Conservation (phyloP, 805 yeast genomes). For the Cyberlindnera mrakii region DNA sequence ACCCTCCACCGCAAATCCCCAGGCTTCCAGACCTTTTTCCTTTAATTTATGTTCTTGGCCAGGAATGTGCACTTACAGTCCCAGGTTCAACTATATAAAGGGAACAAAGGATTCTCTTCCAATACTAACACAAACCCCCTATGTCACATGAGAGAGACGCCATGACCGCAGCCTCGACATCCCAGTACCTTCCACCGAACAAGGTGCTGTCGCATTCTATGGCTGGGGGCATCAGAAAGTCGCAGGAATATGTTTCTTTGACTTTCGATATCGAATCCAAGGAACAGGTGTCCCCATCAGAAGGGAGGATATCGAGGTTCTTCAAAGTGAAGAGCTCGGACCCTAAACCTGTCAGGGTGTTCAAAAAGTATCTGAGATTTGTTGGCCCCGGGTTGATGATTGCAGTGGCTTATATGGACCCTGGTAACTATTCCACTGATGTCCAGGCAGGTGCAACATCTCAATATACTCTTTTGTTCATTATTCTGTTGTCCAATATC, state of each 20-base stretch:
- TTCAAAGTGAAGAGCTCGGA: conserved; percentile 16
- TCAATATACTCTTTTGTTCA: conserved; percentile 65
- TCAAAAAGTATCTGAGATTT: conserved; percentile 56
- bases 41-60: too few species aligned
- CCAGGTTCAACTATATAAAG: too few species aligned
- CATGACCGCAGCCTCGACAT: not conserved
- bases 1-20: too few species aligned
- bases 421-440: conserved; percentile 89
- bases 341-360: conserved; percentile 13
- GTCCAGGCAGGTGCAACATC: conserved; percentile 84
- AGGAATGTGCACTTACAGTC: too few species aligned
- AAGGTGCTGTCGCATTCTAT: conserved; percentile 14
- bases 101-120: too few species aligned
- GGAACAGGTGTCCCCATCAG: conserved; percentile 1
- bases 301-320: conserved; percentile 1
- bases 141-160: not conserved
- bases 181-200: conserved; percentile 9
- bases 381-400: conserved; percentile 88
- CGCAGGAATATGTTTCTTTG: not conserved
- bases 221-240: conserved; percentile 13
- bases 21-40: too few species aligned
- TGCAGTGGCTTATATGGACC: conserved; percentile 88
- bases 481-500: conserved; percentile 69
- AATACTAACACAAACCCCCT: too few species aligned
- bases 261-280: conserved; percentile 3